phyloP scores from a whole-genome alignment of 169 alveolate genomes.

The Cryptosporidium ryanae region DNA sequence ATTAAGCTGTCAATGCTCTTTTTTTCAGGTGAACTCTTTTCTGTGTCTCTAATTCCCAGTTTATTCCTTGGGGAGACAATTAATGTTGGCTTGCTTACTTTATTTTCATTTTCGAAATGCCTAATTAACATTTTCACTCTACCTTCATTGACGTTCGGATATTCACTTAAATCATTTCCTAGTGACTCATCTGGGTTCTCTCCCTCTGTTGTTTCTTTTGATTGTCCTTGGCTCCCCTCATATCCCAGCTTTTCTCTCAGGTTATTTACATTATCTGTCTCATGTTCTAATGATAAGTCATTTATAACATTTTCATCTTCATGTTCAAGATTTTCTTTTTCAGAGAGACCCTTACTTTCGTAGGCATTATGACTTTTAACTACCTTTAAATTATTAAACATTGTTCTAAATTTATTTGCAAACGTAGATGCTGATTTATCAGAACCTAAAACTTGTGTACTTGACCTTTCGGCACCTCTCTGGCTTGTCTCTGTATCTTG shows the following conservation, averaged over 20 bases:
- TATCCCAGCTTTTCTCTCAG: neutral
- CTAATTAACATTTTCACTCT: conserved; percentile 39
- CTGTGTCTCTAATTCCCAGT: conserved; percentile 12
- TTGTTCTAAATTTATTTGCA: too few relatives aligned
- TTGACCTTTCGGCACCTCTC: too few relatives aligned
- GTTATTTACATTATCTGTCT: neutral
- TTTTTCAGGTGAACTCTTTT: conserved; percentile 1
- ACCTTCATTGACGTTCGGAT: neutral
- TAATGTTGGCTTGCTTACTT: too few relatives aligned
- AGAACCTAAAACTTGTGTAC: too few relatives aligned
- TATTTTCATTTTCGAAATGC: conserved; percentile 26
- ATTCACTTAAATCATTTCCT: too few relatives aligned
- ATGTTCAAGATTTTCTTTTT: too few relatives aligned
- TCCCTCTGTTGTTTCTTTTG: neutral
- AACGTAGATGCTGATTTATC: too few relatives aligned
- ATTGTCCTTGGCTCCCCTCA: neutral
- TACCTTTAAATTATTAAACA: too few relatives aligned
- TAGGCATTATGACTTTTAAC: too few relatives aligned
- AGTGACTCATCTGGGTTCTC: neutral
- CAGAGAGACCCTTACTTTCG: too few relatives aligned
- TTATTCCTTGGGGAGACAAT: conserved; percentile 17
- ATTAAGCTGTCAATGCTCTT: conserved; percentile 23
- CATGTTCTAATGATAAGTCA: neutral
- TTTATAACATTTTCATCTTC: too few relatives aligned
- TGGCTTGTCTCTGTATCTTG: too few relatives aligned